Conservation (phyloP, 306 rosid genomes). For the Gastrolobium bilobum region DNA sequence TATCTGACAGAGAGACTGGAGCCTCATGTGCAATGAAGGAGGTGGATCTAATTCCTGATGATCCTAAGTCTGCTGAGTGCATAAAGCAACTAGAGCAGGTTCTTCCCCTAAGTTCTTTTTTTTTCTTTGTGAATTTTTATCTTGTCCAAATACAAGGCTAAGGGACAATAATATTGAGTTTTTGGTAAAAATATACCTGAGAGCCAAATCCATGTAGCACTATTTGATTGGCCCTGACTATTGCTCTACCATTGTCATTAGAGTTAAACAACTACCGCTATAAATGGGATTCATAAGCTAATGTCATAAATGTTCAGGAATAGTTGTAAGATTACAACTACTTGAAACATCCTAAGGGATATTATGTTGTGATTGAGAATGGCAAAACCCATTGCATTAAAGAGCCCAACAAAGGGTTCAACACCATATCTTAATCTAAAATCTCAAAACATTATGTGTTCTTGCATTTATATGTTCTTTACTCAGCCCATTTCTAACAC, state of each 20-base stretch:
- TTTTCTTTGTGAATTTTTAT: too few species aligned
- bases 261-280: neutral
- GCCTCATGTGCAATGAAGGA: slow-evolving; percentile 93
- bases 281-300: neutral
- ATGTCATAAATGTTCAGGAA: neutral
- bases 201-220: neutral
- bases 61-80: slow-evolving; percentile 73
- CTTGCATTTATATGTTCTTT: too few species aligned
- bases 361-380: too few species aligned
- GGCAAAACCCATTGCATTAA: too few species aligned
- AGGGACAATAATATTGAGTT: neutral
- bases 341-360: neutral
- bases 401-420: too few species aligned
- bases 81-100: slow-evolving; percentile 87
- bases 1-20: slow-evolving; percentile 70
- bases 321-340: neutral
- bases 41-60: slow-evolving; percentile 78
- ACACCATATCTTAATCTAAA: too few species aligned
- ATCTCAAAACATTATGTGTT: too few species aligned
- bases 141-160: neutral
- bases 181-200: neutral
- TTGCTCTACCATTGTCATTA: neutral
- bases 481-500: too few species aligned
- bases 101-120: slow-evolving; percentile 32
- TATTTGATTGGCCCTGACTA: neutral